Percentiles rank a stretch among this genome's conserved stretches.
These are phyloP conservation scores for Kondoa subrosea DNA, from an alignment of 768 basidiomycete genomes.

Conservation along the genomic window DNA sequence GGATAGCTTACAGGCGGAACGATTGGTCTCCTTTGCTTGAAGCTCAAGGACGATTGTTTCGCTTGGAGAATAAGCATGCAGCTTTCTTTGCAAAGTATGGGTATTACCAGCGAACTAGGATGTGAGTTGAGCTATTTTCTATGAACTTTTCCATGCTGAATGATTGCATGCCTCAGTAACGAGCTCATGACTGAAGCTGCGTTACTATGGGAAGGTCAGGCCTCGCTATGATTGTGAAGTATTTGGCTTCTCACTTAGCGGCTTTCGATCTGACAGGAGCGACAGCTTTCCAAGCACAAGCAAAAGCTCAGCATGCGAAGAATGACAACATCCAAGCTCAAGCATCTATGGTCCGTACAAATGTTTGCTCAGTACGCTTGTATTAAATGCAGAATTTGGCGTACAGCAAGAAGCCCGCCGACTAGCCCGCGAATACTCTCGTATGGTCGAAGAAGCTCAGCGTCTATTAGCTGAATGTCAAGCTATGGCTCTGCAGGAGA, in stretches of 20 bases:
- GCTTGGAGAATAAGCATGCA: background rate
- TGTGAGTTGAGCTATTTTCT: no score
- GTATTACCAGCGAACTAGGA: no score
- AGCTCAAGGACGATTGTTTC: background rate
- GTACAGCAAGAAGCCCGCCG: background rate
- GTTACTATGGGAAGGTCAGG: background rate
- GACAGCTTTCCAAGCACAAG: background rate
- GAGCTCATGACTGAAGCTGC: background rate
- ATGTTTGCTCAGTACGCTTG: background rate
- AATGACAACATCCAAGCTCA: background rate
- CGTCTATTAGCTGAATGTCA: background rate
- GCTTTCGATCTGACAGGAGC: no score
- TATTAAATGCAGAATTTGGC: background rate
- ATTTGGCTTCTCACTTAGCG: no score
- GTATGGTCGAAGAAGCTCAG: background rate
- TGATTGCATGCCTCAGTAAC: background rate
- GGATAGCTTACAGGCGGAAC: background rate
- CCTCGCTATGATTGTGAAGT: no score
- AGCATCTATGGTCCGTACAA: background rate
- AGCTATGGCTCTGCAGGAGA: background rate
- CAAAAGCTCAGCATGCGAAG: background rate
- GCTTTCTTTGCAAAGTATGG: background rate
- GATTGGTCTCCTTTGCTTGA: background rate
- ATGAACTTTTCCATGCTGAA: no score
- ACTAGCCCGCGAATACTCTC: background rate